phyloP scores from a whole-genome alignment of 148 eudicot genomes.

The Fagopyrum esculentum region DNA sequence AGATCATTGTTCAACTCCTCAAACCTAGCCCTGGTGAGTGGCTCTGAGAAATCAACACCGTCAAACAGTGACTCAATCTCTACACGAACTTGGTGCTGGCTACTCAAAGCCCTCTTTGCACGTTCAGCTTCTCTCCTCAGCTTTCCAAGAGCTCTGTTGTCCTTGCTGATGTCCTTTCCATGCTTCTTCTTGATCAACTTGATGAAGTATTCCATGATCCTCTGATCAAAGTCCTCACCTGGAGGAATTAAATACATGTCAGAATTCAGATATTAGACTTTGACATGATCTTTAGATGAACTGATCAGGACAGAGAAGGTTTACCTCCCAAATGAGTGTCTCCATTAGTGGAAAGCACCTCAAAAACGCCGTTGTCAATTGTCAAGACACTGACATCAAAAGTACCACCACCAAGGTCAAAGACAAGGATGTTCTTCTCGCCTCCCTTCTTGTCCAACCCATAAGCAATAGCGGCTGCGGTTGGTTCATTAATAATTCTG shows the following conservation, averaged over 20 bases:
- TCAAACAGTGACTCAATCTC: conserved; percentile 14
- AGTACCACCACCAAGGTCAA: conserved; percentile 11
- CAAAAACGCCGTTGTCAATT: conserved; percentile 10
- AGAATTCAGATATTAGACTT: too few relatives aligned
- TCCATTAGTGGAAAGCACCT: conserved; percentile 15
- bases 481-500: conserved; percentile 11
- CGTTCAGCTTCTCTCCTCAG: conserved; percentile 11
- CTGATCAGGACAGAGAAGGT: not conserved
- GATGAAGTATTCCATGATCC: conserved; percentile 15
- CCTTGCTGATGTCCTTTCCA: conserved; percentile 14
- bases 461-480: conserved; percentile 14
- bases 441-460: conserved; percentile 13
- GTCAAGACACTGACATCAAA: conserved; percentile 13
- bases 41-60: conserved; percentile 12
- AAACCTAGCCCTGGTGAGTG: conserved; percentile 11
- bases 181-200: conserved; percentile 15
- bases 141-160: conserved; percentile 12
- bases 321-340: conserved; percentile 15
- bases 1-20: conserved; percentile 15
- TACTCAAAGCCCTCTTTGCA: conserved; percentile 14
- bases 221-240: conserved; percentile 15
- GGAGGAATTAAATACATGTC: not conserved
- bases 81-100: conserved; percentile 13
- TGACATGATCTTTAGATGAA: too few relatives aligned
- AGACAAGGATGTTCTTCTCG: conserved; percentile 14